Base-by-base conservation (phyloP, 228 moss, liverwort and hornwort species). In the Sphagnum magellanicum region DNA sequence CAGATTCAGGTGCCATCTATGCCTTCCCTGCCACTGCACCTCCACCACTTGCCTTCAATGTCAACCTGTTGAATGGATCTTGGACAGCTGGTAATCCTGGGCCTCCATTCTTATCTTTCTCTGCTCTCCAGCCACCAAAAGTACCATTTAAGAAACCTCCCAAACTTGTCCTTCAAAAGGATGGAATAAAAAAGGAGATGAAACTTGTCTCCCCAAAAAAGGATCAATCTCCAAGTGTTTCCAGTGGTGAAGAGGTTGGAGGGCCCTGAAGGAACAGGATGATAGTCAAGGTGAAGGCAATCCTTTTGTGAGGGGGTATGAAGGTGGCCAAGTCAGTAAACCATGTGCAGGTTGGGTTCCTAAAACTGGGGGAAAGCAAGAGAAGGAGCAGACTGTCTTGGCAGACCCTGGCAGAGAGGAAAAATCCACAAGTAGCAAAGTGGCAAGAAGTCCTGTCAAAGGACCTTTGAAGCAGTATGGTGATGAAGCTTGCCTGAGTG, bases 101-200 rank as follows among this genome's bases (percentile, higher is more conserved):
- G 8, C 73, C 79, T 63, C 71, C 77, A 11, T 82, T 81, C 63
- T 71, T 71, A 17, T 74, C 82, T 6, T 76, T 82, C 77, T 82
- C 86, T 15, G 77, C 82, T 49, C 79, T 82, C 55, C 63, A 65
- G 49, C 82, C 82, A 9, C 79, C 79, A 59, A 86, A 77, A 64
- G 77, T 79, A 73, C 77, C 82, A 5, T 82, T 86, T 52, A 77
- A 82, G 70, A 82, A 59, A 70, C 86, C 82, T 14, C 79, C 86
- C 10, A 86, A 86, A 66, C 79, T 86, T 8, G 82, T 86, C 53
- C 68, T 86, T 16, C 74, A 79, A 16, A 79, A 79, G 53, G 79
- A 86, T 57, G 79, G 77, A 13, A 79, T 79, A 13, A 79, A 74
- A 12, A 77, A 77, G 74, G 86, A 86, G 77, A 69, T 86, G 67